Evolutionary conservation across 139 green algal genomes (phyloP), one percentile per base, ranked within the genome.

Genomic region (Haematococcus lacustris): DNA sequence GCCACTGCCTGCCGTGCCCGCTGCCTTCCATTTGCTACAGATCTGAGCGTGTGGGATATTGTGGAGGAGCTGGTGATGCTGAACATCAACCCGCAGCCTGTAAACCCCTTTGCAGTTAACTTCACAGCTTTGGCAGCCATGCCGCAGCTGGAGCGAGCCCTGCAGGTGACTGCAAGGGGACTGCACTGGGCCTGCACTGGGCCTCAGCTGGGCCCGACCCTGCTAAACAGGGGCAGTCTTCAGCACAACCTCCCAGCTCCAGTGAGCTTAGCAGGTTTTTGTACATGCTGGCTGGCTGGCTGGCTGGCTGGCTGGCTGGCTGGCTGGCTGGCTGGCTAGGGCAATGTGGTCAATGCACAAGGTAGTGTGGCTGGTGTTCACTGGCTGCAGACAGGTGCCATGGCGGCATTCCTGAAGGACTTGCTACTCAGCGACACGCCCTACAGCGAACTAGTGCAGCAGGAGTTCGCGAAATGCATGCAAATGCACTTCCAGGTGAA

Each of bases 121-220:
- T 85, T 88, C 71, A 77, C 80, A 28, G 73, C 79, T 38, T 34
- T 89, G 38, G n/a, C 40, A 30, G 75, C 80, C 25, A 87, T 89
- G 84, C 84, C 84, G 2, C 66, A 75, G 6, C 70, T 89, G 73
- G 84, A 89, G 71, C 73, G 81, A 0, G 76, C 84, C 5, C 69
- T 89, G 61, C 84, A 89, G 80, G 83, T 87, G 71, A 0, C n/a
- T n/a, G n/a, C n/a, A n/a, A n/a, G n/a, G n/a, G n/a, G n/a, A 69
- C 34, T 37, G 28, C 17, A 33, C 13, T 71, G 23, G n/a, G n/a
- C n/a, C n/a, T n/a, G n/a, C n/a, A n/a, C n/a, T n/a, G n/a, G 7
- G 3, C 9, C 65, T 57, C 17, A 32, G 33, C 26, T 53, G 21
- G n/a, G n/a, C n/a, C n/a, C n/a, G n/a, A n/a, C n/a, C n/a, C n/a